Conservation (phyloP, 441 rosid species). For the Euphorbia schlechtendalii region DNA sequence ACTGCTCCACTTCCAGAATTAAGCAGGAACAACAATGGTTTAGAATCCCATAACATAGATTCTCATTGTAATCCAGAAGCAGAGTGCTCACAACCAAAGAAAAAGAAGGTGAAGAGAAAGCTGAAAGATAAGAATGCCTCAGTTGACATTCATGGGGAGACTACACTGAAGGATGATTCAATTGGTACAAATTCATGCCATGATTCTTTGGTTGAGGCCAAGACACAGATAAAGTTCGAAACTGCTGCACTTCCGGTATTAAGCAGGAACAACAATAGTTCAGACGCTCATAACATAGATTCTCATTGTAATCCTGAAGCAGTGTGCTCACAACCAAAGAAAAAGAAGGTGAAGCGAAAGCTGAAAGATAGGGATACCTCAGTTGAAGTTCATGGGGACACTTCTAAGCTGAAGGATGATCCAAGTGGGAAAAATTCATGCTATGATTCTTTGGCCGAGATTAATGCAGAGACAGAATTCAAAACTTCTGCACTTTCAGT, state of each 20-base stretch:
- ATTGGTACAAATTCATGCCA: neutral
- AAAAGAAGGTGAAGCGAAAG: neutral
- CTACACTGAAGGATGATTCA: neutral
- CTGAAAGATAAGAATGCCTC: neutral
- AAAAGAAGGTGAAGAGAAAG: neutral
- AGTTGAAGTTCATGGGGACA: neutral
- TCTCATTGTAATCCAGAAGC: neutral
- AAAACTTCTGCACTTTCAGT: neutral
- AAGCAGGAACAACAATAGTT: too few species aligned
- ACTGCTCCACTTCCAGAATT: too few species aligned
- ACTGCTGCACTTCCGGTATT: too few species aligned
- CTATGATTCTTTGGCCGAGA: too few species aligned
- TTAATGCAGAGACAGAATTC: neutral
- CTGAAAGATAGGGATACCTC: neutral
- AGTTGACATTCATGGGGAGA: neutral
- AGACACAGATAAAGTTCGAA: too few species aligned
- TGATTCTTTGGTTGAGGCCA: too few species aligned
- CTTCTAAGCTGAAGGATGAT: neutral
- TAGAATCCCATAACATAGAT: neutral
- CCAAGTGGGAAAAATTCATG: too few species aligned
- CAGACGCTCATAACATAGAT: too few species aligned
- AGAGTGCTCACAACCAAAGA: slow-evolving; percentile 6
- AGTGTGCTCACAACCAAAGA: slow-evolving; percentile 7
- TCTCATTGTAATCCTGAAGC: too few species aligned
- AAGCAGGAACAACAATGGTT: too few species aligned